Conservation (phyloP, 345 rosid species). For the Trapa bicornis region DNA sequence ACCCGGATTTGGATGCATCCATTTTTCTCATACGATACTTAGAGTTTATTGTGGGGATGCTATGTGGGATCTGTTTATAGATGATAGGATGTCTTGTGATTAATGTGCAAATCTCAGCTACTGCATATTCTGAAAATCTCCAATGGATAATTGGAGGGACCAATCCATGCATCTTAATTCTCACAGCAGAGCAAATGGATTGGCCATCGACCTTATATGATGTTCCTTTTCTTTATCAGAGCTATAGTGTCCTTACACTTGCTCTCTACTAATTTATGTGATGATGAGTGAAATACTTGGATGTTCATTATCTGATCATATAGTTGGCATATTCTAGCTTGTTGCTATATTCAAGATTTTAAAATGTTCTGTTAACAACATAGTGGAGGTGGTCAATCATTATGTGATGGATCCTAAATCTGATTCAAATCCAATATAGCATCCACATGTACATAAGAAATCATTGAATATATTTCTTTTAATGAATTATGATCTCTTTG, state of each 20-base stretch:
- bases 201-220: not conserved
- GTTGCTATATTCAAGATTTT: too few species aligned
- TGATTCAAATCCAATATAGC: not conserved
- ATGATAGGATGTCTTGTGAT: not conserved
- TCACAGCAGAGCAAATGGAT: not conserved
- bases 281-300: not conserved
- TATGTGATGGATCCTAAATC: too few species aligned
- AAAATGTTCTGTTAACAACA: too few species aligned
- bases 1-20: not conserved
- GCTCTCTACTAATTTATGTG: not conserved
- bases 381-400: too few species aligned
- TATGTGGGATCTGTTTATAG: not conserved
- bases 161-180: not conserved
- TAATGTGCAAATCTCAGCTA: not conserved
- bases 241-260: not conserved
- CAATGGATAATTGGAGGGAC: not conserved
- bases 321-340: not conserved
- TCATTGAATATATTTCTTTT: accelerated
- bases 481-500: not conserved
- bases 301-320: not conserved
- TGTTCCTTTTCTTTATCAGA: too few species aligned
- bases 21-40: not conserved
- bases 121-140: not conserved
- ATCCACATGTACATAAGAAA: not conserved
- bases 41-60: not conserved